Base-by-base conservation (phyloP, 169 alveolate species). In the Neospora caninum region DNA sequence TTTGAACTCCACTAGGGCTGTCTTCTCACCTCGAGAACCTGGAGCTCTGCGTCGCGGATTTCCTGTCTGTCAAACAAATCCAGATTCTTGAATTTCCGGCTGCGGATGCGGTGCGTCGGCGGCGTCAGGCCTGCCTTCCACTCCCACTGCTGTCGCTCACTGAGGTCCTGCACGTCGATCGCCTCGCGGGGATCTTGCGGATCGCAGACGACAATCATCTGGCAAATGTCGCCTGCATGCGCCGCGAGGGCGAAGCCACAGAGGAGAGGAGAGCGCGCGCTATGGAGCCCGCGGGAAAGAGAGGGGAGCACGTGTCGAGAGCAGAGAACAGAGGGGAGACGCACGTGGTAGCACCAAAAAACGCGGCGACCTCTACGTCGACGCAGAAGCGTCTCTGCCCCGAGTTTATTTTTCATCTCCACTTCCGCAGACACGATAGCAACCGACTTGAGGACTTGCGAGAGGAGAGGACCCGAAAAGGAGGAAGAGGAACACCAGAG, bases 101-200 rank as follows among this genome's bases (percentile, higher is more conserved):
- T 95, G 80, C 98, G 93, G 9, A 97, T 97, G 87, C 96, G 96
- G 42, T 95, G 96, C 27, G 98, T 97, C 53, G 97, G 97, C 39
- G 98, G 98, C 29, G 98, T 95, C 22, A 97, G 88, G 64, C 98
- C 98, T 22, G 96, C 97, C 39, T 97, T 97, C 98, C 98, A 97
- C 94, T 97, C 98, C 98, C 98, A 97, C 93, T 96, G 93, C 69
- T 96, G 92, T 39, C 93, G 87, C 43, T 96, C 97, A 49, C 96
- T 93, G 91, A 97, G 69, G 58, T 38, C 73, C 58, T 95, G 95
- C n/a, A 94, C 38, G 43, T 94, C 95, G 64, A 94, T 69, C 41
- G 96, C 95, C n/a, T 92, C 91, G 49, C 89, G 95, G 54, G 96
- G 96, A 80, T 93, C 94, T n/a, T 93, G 83, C 87, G 95, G 92